Conservation (phyloP, 23 red algal species). For the Gracilaria vermiculophylla region DNA sequence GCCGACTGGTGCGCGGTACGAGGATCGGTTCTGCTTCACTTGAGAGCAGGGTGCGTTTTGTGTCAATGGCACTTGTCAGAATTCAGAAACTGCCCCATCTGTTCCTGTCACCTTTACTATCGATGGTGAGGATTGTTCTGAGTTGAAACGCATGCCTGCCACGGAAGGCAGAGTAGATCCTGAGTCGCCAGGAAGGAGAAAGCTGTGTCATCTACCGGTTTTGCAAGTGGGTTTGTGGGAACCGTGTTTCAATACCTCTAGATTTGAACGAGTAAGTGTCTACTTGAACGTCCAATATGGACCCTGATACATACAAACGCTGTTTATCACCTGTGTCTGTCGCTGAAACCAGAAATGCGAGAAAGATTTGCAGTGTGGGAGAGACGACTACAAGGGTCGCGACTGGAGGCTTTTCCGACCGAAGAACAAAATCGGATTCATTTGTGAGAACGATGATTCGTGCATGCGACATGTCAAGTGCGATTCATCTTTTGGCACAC, state of each 20-base stretch:
- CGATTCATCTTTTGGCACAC: neutral
- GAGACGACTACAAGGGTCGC: neutral
- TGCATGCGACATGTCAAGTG: neutral
- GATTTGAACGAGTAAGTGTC: neutral
- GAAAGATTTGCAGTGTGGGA: neutral
- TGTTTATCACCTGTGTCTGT: no score
- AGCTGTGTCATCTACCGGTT: neutral
- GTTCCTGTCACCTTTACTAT: neutral
- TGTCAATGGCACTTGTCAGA: neutral
- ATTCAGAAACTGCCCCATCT: neutral
- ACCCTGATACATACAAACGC: no score
- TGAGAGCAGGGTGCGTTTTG: neutral
- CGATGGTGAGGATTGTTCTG: neutral
- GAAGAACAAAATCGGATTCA: neutral
- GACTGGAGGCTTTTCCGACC: neutral
- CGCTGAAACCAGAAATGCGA: neutral
- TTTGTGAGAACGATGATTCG: neutral
- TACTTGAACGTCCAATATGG: no score
- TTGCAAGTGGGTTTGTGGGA: neutral
- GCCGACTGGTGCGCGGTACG: neutral
- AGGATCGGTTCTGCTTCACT: neutral
- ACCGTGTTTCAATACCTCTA: neutral
- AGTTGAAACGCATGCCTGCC: neutral
- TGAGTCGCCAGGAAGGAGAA: neutral
- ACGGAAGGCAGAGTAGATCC: neutral